Conservation (phyloP, 2,329 filamentous ascomycete genomes). For the Eutypella sp. region DNA sequence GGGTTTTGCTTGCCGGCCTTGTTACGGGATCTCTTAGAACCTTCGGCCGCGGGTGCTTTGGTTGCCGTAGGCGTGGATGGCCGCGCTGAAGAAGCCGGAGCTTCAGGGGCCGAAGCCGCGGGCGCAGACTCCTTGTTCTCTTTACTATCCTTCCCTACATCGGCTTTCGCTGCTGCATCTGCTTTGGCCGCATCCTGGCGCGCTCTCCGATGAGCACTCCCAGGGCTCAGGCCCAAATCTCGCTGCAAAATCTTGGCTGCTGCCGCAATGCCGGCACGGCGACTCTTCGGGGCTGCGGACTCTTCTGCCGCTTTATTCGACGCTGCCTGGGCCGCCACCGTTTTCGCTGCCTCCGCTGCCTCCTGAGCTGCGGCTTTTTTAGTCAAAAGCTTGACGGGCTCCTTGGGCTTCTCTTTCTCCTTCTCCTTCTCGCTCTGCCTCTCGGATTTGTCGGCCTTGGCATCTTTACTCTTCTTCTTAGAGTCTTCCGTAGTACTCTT, state of each 20-base stretch:
- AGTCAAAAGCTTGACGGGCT: conserved; percentile 59
- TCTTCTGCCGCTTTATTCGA: conserved; percentile 25
- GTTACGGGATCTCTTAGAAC: conserved; percentile 25
- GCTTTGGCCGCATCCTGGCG: conserved; percentile 55
- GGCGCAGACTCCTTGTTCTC: conserved; percentile 16
- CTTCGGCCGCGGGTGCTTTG: conserved; percentile 27
- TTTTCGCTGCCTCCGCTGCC: conserved; percentile 41
- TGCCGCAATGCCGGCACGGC: conserved; percentile 56
- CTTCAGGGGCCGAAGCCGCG: conserved; percentile 14
- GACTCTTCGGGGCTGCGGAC: conserved; percentile 45
- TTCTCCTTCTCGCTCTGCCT: conserved; percentile 54
- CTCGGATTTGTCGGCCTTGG: conserved; percentile 57
- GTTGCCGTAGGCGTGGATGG: conserved; percentile 23
- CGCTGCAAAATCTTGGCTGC: conserved; percentile 62
- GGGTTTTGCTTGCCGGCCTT: conserved; percentile 30
- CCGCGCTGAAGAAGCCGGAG: conserved; percentile 14
- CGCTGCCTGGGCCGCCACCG: conserved; percentile 32
- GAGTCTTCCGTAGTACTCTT: conserved; percentile 43
- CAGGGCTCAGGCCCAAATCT: conserved; percentile 60
- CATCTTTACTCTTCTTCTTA: conserved; percentile 56
- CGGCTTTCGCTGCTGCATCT: conserved; percentile 40
- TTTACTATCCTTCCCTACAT: conserved; percentile 20
- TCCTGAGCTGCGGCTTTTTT: conserved; percentile 52
- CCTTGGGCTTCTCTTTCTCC: conserved; percentile 51
- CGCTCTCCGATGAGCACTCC: conserved; percentile 56